Evolutionary conservation across 306 rosid species (phyloP).

Genomic region (Prunus kanzakura): DNA sequence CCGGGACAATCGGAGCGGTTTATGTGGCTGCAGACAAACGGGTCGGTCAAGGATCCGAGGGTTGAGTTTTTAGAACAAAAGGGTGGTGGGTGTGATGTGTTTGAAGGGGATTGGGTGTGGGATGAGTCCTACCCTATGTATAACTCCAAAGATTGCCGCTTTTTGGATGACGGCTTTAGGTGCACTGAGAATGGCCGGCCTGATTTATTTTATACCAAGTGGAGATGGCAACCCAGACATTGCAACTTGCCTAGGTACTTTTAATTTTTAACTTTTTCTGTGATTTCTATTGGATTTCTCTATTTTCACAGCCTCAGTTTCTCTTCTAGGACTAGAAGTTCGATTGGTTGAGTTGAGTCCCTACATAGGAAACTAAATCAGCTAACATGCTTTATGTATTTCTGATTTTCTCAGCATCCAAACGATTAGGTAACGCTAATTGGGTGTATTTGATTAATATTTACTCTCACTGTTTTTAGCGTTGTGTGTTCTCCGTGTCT

Average conservation of each 20-base stretch:
- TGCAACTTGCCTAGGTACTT: constrained; percentile 85
- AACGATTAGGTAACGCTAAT: background rate
- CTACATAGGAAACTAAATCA: too few species aligned
- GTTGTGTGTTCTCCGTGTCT: background rate
- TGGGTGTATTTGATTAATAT: background rate
- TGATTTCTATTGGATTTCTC: background rate
- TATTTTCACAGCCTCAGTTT: background rate
- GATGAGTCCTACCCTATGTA: constrained; percentile 78
- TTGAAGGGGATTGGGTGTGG: constrained; percentile 91
- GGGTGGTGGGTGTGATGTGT: constrained; percentile 56
- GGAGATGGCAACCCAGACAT: constrained; percentile 89
- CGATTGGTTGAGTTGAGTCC: background rate
- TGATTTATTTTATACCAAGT: constrained; percentile 80
- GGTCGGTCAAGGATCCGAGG: constrained; percentile 25
- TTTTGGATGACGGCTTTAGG: constrained; percentile 73
- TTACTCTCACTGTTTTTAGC: background rate
- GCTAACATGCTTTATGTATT: background rate
- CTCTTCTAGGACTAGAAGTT: background rate
- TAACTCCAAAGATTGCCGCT: constrained; percentile 59
- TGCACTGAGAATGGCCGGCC: constrained; percentile 90
- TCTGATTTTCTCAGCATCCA: background rate
- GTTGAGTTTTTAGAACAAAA: constrained; percentile 60
- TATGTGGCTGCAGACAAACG: constrained; percentile 46
- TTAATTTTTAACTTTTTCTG: background rate
- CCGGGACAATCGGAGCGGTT: constrained; percentile 48